Evolutionary conservation across 345 rosid genomes (phyloP).

Genomic region (Garcia nutans): DNA sequence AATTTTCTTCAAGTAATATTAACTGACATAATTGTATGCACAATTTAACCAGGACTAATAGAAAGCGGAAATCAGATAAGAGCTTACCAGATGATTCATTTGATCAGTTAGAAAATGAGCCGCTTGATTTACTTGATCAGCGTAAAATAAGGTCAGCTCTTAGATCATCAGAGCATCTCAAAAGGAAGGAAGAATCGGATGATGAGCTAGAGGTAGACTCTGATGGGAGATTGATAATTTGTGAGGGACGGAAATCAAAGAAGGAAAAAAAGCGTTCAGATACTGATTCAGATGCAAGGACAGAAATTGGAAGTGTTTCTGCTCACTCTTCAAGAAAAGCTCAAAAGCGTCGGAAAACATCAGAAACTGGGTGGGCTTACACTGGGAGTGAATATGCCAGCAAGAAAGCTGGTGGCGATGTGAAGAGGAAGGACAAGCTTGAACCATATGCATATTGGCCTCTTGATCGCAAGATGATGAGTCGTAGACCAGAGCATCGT

Average conservation of each 20-base stretch:
- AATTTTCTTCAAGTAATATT: constrained; percentile 7
- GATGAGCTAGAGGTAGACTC: constrained; percentile 80
- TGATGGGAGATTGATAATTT: constrained; percentile 72
- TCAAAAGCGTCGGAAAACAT: constrained; percentile 67
- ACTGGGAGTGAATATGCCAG: constrained; percentile 82
- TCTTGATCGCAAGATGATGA: constrained; percentile 94
- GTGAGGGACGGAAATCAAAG: constrained; percentile 54
- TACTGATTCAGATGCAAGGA: constrained; percentile 52
- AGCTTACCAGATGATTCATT: constrained; percentile 70
- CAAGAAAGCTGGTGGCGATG: constrained; percentile 87
- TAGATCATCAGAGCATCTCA: constrained; percentile 50
- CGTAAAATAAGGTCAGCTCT: constrained; percentile 74
- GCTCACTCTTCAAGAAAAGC: constrained; percentile 46
- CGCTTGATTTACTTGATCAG: constrained; percentile 83
- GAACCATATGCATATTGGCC: constrained; percentile 99
- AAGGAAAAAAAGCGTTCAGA: constrained; percentile 41
- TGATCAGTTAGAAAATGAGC: constrained; percentile 82
- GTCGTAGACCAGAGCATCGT: constrained; percentile 80
- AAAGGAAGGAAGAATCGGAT: constrained; percentile 66
- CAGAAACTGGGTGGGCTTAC: constrained; percentile 81
- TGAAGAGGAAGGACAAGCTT: constrained; percentile 81
- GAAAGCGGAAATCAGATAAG: constrained; percentile 44
- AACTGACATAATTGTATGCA: constrained; percentile 8
- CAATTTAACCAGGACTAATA: constrained; percentile 48
- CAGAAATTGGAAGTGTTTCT: constrained; percentile 56